Percentiles rank a stretch among this genome's conserved stretches.
These are phyloP conservation scores for Amaranthus tricolor DNA, from an alignment of 179 eudicot species.

Conservation along the genomic window DNA sequence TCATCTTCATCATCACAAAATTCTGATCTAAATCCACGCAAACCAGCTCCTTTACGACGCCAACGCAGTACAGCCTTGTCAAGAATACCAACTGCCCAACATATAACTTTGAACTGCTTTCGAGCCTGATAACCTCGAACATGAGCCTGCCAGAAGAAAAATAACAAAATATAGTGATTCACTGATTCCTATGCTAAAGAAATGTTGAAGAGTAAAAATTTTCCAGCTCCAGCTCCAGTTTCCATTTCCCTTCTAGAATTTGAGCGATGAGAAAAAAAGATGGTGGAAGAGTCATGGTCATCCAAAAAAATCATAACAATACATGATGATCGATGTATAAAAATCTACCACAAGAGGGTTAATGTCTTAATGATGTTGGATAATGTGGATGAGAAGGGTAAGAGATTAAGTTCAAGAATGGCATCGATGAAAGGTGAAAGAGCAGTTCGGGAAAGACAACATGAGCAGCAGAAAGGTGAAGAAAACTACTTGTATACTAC, in stretches of 20 bases:
- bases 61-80: slow-evolving; percentile 87
- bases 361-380: neutral
- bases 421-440: neutral
- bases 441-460: neutral
- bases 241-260: neutral
- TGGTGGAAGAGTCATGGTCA: neutral
- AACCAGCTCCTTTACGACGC: slow-evolving; percentile 84
- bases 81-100: slow-evolving; percentile 85
- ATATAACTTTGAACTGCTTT: slow-evolving; percentile 67
- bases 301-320: neutral
- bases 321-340: neutral
- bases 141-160: slow-evolving; percentile 67
- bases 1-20: slow-evolving; percentile 56
- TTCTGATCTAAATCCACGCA: slow-evolving; percentile 71
- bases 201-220: neutral
- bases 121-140: slow-evolving; percentile 89
- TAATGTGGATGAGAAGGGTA: neutral
- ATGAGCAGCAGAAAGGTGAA: neutral
- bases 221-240: neutral
- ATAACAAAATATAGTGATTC: neutral
- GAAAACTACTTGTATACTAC: neutral
- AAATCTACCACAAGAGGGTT: neutral
- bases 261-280: neutral
- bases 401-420: neutral
- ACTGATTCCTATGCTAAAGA: slow-evolving; percentile 2